Base-by-base conservation (phyloP, 495 filamentous ascomycete genomes). In the Talaromyces trachyspermus region DNA sequence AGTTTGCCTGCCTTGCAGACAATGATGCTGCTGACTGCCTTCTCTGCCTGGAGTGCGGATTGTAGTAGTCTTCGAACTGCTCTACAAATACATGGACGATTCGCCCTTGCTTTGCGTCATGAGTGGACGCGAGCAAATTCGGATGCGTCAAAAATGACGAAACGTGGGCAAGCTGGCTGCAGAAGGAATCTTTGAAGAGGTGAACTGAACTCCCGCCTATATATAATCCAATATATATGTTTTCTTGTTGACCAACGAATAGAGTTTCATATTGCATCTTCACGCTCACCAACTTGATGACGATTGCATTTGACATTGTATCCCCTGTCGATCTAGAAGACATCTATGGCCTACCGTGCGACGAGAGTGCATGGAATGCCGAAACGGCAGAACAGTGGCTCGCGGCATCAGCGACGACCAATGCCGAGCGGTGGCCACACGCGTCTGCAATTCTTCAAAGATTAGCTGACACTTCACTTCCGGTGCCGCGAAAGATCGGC, bases 181-280 rank as follows among this genome's bases (percentile, higher is more conserved):
- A 41, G 19, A 20, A 23, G 11, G 38, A 41, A 41, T 41, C 38
- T 41, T 20, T 41, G 5, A 41, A 24, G 20, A 41, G 38, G 38
- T 41, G 14, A 1, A 3, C 20, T 22, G 2, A n/a, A 12, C 3
- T 11, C 20, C 0, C 20, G 20, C 2, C 17, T 25, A 12, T 9
- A 12, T 11, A 32, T 32, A 2, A 32, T 32, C 10, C 3, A 32
- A 4, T 32, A 4, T 32, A 32, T 32, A 32, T 32, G 15, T 11
- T 41, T 41, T 22, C 20, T 2, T 20, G 6, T 20, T 2, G 7
- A 41, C 11, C 20, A 10, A n/a, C 20, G 14, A 22, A 14, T 14
- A 36, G 38, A 6, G 20, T 41, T n/a, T 22, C 38, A 10, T 41
- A 22, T 22, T 41, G 38, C 20, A n/a, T 19, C 2, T 41, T 41